These are phyloP conservation scores for Neofusicoccum umdonicola DNA, from an alignment of 2,329 filamentous ascomycete species.

Conservation along the genomic window DNA sequence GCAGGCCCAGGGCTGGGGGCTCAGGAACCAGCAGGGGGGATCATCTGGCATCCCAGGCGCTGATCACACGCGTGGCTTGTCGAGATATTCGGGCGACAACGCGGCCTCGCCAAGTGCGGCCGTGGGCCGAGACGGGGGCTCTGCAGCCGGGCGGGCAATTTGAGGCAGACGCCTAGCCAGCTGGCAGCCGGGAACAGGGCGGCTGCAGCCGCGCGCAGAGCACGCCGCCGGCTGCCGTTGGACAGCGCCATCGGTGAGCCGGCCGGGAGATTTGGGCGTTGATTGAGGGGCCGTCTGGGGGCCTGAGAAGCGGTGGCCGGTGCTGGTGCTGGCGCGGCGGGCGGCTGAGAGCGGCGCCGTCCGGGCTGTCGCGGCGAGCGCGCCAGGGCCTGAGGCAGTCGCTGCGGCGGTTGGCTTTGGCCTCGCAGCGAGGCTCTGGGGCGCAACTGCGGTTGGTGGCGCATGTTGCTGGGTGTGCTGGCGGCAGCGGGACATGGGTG, in stretches of 20 bases:
- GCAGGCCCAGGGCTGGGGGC: not conserved
- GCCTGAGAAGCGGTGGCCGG: slow-evolving; percentile 12
- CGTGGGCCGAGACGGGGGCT: not conserved
- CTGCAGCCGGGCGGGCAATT: not conserved
- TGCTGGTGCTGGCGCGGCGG: not conserved
- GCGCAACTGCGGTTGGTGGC: not conserved
- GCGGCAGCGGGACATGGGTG: not conserved
- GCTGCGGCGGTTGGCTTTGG: not conserved
- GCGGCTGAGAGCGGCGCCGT: not conserved
- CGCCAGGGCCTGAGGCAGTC: not conserved
- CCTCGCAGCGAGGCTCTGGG: not conserved
- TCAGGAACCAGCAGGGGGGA: not conserved
- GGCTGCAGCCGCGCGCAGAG: not conserved
- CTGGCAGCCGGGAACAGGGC: not conserved
- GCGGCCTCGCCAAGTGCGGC: slow-evolving; percentile 1
- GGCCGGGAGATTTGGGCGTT: slow-evolving; percentile 7
- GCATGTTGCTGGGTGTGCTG: not conserved
- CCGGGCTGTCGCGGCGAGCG: not conserved
- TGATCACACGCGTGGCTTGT: slow-evolving; percentile 16
- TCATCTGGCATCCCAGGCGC: slow-evolving; percentile 6
- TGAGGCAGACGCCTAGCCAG: not conserved
- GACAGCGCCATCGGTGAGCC: not conserved
- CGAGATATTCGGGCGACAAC: slow-evolving; percentile 1
- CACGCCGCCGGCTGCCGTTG: not conserved
- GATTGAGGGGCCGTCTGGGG: not conserved